These are phyloP conservation scores for Lagenidium sp. DNA, from an alignment of 352 stramenopile species.

Conservation along the genomic window DNA sequence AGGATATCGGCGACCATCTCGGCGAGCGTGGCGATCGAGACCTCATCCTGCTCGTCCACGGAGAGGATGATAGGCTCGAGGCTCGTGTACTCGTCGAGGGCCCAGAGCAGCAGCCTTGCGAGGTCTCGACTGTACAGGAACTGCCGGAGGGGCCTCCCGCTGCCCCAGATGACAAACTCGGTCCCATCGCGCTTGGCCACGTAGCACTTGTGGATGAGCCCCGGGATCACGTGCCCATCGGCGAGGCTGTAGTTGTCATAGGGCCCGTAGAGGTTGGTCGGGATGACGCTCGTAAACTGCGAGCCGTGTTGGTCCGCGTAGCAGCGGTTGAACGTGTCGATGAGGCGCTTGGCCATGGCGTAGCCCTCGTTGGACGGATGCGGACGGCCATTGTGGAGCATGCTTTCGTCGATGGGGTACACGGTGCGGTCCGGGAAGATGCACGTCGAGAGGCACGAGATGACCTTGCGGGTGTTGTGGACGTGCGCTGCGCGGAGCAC, in stretches of 20 bases:
- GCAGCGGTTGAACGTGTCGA: conserved; percentile 97
- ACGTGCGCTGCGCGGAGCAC: conserved; percentile 94
- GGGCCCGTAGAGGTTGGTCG: conserved; percentile 99
- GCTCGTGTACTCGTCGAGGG: conserved; percentile 63
- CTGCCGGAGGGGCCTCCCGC: conserved; percentile 92
- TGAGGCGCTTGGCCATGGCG: conserved; percentile 98
- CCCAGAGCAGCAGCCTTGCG: conserved; percentile 89
- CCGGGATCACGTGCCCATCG: conserved; percentile 96
- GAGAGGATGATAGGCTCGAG: conserved; percentile 95
- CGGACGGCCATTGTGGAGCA: conserved; percentile 87
- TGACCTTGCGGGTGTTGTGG: conserved; percentile 89
- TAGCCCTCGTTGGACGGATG: conserved; percentile 88
- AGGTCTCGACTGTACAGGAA: conserved; percentile 98
- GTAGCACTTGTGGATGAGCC: conserved; percentile 98
- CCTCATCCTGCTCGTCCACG: conserved; percentile 91
- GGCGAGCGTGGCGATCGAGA: conserved; percentile 94
- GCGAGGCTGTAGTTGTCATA: conserved; percentile 98
- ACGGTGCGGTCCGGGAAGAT: conserved; percentile 98
- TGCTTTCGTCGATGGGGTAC: conserved; percentile 98
- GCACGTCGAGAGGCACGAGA: conserved; percentile 97
- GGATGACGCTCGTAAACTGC: conserved; percentile 98
- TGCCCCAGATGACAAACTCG: conserved; percentile 94
- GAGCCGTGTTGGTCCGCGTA: conserved; percentile 96
- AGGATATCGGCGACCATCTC: conserved; percentile 65
- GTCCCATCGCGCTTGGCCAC: conserved; percentile 88